These are phyloP conservation scores for Amaranthus cruentus DNA, from an alignment of 148 eudicot species.

Conservation along the genomic window DNA sequence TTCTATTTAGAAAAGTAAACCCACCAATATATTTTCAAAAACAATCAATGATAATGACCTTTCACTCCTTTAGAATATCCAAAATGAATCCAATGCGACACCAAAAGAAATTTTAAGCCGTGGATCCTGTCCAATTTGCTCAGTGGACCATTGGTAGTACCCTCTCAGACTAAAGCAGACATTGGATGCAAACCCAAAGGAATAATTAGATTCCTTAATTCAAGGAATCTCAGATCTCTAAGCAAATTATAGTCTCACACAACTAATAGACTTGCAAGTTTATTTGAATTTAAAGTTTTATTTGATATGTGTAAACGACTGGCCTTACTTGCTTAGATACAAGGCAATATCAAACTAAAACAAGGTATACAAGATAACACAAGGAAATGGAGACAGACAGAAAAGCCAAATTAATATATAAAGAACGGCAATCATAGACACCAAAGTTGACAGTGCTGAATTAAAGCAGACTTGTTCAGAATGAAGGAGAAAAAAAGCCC, in stretches of 20 bases:
- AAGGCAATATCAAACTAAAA: neutral
- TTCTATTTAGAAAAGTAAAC: too few relatives aligned
- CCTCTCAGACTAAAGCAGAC: neutral
- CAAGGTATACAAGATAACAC: neutral
- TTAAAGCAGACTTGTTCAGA: conserved; percentile 28
- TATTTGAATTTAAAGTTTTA: too few relatives aligned
- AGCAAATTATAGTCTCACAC: neutral
- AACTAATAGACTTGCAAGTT: too few relatives aligned
- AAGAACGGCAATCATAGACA: conserved; percentile 4
- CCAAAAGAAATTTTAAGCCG: too few relatives aligned
- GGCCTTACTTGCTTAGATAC: too few relatives aligned
- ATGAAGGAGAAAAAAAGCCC: conserved; percentile 20
- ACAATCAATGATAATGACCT: too few relatives aligned
- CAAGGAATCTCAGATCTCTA: neutral
- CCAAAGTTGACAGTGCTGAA: conserved; percentile 28
- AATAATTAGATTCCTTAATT: neutral
- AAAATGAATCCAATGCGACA: too few relatives aligned
- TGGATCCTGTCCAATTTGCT: neutral
- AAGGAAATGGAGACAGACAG: conserved; percentile 9
- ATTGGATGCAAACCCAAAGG: neutral
- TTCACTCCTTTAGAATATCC: too few relatives aligned
- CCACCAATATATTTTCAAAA: too few relatives aligned
- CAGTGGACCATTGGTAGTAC: neutral
- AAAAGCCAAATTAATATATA: conserved; percentile 16
- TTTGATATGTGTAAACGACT: too few relatives aligned